Base-by-base conservation (phyloP, 345 rosid species). In the Ceriops tagal region DNA sequence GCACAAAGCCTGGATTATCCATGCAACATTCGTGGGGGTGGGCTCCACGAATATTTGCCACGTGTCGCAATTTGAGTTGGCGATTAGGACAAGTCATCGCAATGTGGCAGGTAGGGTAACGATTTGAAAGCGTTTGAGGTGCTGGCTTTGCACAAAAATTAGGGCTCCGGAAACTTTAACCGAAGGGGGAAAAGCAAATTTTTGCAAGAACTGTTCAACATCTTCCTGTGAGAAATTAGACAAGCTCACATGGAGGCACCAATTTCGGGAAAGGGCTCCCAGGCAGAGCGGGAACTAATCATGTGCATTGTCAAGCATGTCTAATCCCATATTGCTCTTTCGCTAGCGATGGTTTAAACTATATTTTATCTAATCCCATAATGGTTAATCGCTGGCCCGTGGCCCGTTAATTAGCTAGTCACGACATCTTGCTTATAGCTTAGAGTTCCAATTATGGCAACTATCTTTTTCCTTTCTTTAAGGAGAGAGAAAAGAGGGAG, bases 121-220 rank as follows among this genome's bases (percentile, higher is more conserved):
- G 8, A 59, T 55, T 53, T 18, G 56, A 30, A 63, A 46, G 27
- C 20, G 15, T 43, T 72, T 19, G 32, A 59, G 21, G 52, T 62
- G 67, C 37, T 67, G 39, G 60, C 16, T 62, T 21, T 16, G 66
- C 61, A 52, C 15, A 64, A 13, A 51, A 39, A 39, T 62, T 56
- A 22, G 65, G 27, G 26, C 22, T 51, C 77, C 32, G 16, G 74
- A 77, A 68, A 73, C 72, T 73, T 73, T 59, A 66, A 43, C 28
- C 53, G 5, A 46, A 24, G 65, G 61, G 61, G 8, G n/a, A 30
- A 8, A 59, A 67, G 13, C 21, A 7, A 30, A 30, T 15, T 43
- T 1, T 43, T 43, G 15, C 18, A 16, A 34, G 56, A 56, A 11
- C 5, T 31, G 73, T 24, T 58, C 1, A 39, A 51, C 58, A 15